These are phyloP conservation scores for Linnemannia zychae DNA, from an alignment of 192 early-diverging fungal genomes.

Conservation along the genomic window DNA sequence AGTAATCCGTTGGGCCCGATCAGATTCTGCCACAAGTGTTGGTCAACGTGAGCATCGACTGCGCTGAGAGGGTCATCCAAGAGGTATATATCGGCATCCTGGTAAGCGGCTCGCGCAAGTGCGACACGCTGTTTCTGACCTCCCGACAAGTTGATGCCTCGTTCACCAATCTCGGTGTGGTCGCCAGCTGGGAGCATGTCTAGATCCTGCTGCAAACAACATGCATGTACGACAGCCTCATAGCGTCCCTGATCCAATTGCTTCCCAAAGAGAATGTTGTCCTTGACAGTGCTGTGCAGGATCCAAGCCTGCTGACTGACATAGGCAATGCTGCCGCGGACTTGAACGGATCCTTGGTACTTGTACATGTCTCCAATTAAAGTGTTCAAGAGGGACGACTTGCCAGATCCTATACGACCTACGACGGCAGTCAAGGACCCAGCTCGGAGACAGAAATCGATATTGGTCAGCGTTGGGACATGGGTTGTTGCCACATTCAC, in stretches of 20 bases:
- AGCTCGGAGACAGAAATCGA: conserved; percentile 53
- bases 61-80: conserved; percentile 92
- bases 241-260: conserved; percentile 74
- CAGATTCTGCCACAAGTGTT: conserved; percentile 37
- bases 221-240: conserved; percentile 20
- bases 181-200: conserved; percentile 53
- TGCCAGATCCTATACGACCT: conserved; percentile 63
- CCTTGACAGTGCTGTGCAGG: conserved; percentile 62
- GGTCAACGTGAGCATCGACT: conserved; percentile 79
- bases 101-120: conserved; percentile 90
- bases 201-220: conserved; percentile 30
- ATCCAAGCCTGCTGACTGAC: conserved; percentile 57
- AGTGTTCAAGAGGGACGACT: conserved; percentile 59
- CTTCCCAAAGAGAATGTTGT: conserved; percentile 86
- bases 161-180: conserved; percentile 60
- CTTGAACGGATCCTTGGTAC: conserved; percentile 66
- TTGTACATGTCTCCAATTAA: conserved; percentile 92
- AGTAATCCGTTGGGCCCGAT: conserved; percentile 88
- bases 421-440: conserved; percentile 38
- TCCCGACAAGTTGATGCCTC: conserved; percentile 74
- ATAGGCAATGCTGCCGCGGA: conserved; percentile 77
- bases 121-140: conserved; percentile 91
- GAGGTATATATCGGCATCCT: conserved; percentile 71
- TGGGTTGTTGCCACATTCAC: background rate
- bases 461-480: conserved; percentile 12